Conservation (phyloP, 352 stramenopile genomes). For the Phytophthora lateralis region DNA sequence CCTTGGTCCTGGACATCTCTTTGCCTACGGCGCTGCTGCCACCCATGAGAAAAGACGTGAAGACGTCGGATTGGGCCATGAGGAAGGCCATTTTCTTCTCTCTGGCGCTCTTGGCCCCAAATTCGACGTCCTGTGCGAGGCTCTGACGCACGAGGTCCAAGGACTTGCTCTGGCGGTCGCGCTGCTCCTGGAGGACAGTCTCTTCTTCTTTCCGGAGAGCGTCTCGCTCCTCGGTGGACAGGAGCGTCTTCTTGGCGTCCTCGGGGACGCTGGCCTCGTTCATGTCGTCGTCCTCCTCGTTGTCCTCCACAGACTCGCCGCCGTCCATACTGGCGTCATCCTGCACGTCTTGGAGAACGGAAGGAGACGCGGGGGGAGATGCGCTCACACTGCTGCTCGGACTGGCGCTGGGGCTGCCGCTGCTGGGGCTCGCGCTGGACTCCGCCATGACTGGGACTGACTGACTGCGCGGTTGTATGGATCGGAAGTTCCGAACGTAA, state of each 20-base stretch:
- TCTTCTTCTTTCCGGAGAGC: conserved; percentile 74
- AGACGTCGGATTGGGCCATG: conserved; percentile 90
- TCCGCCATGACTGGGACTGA: conserved; percentile 14
- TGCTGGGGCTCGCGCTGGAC: conserved; percentile 41
- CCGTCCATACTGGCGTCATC: conserved; percentile 34
- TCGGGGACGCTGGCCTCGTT: conserved; percentile 21
- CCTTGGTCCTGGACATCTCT: conserved; percentile 69
- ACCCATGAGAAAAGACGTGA: conserved; percentile 89
- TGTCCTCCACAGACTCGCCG: conserved; percentile 28
- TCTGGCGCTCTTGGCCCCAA: conserved; percentile 45
- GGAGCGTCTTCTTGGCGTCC: conserved; percentile 40
- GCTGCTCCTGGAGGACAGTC: conserved; percentile 69
- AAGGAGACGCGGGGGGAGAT: conserved; percentile 14
- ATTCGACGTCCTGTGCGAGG: conserved; percentile 59
- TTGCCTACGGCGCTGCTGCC: conserved; percentile 77
- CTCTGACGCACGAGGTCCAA: conserved; percentile 73
- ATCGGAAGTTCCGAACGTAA: conserved; percentile 10
- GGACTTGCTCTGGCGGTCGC: conserved; percentile 76
- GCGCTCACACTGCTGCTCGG: conserved; percentile 31
- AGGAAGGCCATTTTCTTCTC: conserved; percentile 88
- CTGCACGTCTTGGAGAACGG: conserved; percentile 16
- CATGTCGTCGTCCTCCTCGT: conserved; percentile 38
- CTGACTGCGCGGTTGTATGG: conserved; percentile 9
- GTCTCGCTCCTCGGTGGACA: conserved; percentile 67
- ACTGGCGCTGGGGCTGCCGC: conserved; percentile 33